Base-by-base conservation (phyloP, 2,329 filamentous ascomycete species). In the Bipolaris gigantea region DNA sequence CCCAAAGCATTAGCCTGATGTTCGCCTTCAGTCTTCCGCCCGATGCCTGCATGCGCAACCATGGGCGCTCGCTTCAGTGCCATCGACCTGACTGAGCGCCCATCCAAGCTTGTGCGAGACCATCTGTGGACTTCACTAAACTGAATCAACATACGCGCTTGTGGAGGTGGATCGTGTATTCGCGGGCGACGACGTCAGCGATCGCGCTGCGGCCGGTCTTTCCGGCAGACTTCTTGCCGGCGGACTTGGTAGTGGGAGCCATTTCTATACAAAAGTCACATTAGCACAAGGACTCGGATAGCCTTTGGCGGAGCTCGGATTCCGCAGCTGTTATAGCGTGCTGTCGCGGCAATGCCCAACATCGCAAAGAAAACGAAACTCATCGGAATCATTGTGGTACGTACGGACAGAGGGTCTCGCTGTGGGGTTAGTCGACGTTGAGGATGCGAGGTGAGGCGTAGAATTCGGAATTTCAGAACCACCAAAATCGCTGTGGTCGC, bases 81-180 rank as follows among this genome's bases (percentile, higher is more conserved):
- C 27, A 61, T 63, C 57, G 54, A 48, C 58, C 59, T 63, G 55
- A 39, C 57, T 53, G 41, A 54, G 51, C 57, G 55, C 30, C 49
- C 58, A 45, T 55, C 57, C 52, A 48, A 55, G 53, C 55, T 61
- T 58, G 46, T 62, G 60, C 63, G 74, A 80, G 81, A 57, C 77
- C 82, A 77, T 82, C 78, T 76, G 77, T 86, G 84, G 83, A 86
- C 84, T 86, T 86, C 84, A 86, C 84, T 78, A 87, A 86, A 87
- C 84, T 84, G 83, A 85, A 80, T 67, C 72, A 79, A 89, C 89
- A 79, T 92, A 95, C 90, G 83, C 93, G 89, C 90, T 96, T 97
- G 90, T 99, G 94, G 75, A 99, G 84, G 87, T 99, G 93, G 84
- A 99, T 97, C 81, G 94, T 99, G 88, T 99, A 99, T 86, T 99